These are phyloP conservation scores for Ampelomyces quisqualis DNA, from an alignment of 2,329 filamentous ascomycete species.

Conservation along the genomic window DNA sequence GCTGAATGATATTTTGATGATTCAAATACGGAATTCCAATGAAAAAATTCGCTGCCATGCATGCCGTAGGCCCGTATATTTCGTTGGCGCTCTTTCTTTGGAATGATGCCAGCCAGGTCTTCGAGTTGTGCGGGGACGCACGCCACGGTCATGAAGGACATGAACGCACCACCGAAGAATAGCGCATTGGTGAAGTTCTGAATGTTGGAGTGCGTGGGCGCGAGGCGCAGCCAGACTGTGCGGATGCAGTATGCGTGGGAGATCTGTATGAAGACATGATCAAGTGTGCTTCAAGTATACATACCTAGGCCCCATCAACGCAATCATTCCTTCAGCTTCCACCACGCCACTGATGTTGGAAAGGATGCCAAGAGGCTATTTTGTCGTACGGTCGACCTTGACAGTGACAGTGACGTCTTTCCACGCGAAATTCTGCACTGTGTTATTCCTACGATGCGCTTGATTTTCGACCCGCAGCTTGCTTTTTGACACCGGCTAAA, in stretches of 20 bases:
- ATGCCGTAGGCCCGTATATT: conserved; percentile 71
- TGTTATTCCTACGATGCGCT: conserved; percentile 62
- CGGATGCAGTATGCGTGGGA: conserved; percentile 81
- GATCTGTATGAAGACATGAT: too few species aligned
- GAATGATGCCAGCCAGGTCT: conserved; percentile 66
- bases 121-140: conserved; percentile 85
- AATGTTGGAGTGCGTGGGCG: conserved; percentile 69
- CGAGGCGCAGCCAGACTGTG: conserved; percentile 77
- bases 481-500: conserved; percentile 50
- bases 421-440: conserved; percentile 67
- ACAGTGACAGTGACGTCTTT: conserved; percentile 67
- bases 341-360: conserved; percentile 64
- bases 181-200: conserved; percentile 82
- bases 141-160: conserved; percentile 63
- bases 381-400: conserved; percentile 68
- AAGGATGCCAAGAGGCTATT: conserved; percentile 63
- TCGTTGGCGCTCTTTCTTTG: conserved; percentile 82
- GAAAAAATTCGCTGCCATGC: conserved; percentile 77
- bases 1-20: conserved; percentile 75
- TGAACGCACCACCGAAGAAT: conserved; percentile 56
- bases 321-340: conserved; percentile 70
- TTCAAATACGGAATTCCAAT: conserved; percentile 78
- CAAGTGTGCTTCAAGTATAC: background rate
- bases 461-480: conserved; percentile 43
- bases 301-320: conserved; percentile 74